phyloP scores from a whole-genome alignment of 306 rosid species.

The Vicia sativa region DNA sequence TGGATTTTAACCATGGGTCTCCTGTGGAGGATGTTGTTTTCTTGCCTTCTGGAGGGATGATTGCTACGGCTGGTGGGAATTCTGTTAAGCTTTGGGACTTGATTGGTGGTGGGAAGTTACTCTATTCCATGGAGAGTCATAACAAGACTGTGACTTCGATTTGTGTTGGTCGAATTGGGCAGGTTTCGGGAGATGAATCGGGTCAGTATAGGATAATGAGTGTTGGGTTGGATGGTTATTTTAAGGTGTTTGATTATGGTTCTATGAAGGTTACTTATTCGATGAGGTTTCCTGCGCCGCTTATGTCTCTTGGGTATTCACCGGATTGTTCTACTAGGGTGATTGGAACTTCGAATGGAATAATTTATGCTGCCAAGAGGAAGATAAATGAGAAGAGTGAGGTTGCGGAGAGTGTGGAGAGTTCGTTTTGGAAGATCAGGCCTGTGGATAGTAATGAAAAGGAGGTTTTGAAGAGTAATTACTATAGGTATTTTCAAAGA shows the following conservation, averaged over 20 bases:
- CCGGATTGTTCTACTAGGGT: conserved; percentile 65
- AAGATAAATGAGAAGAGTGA: conserved; percentile 52
- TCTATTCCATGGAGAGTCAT: conserved; percentile 84
- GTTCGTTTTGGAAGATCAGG: conserved; percentile 46
- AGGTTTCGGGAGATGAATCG: conserved; percentile 52
- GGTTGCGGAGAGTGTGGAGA: conserved; percentile 30
- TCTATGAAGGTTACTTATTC: conserved; percentile 78
- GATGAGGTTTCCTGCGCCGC: conserved; percentile 89
- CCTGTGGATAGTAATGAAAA: conserved; percentile 43
- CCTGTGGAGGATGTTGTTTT: conserved; percentile 83
- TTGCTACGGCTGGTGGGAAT: conserved; percentile 86
- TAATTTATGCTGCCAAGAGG: conserved; percentile 72
- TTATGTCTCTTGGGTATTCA: conserved; percentile 67
- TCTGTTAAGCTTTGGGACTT: conserved; percentile 90
- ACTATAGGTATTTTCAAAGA: conserved; percentile 73
- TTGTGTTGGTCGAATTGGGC: conserved; percentile 61
- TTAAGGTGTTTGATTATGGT: conserved; percentile 88
- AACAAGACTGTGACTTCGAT: conserved; percentile 86
- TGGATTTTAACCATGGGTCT: conserved; percentile 68
- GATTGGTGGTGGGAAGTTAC: conserved; percentile 80
- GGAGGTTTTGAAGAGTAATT: conserved; percentile 55
- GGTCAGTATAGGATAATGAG: conserved; percentile 71
- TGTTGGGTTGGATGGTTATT: conserved; percentile 89
- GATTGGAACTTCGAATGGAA: conserved; percentile 83
- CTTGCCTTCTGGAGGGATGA: conserved; percentile 72